phyloP scores from a whole-genome alignment of 2,329 filamentous ascomycete genomes.

The Juglanconis sp. region DNA sequence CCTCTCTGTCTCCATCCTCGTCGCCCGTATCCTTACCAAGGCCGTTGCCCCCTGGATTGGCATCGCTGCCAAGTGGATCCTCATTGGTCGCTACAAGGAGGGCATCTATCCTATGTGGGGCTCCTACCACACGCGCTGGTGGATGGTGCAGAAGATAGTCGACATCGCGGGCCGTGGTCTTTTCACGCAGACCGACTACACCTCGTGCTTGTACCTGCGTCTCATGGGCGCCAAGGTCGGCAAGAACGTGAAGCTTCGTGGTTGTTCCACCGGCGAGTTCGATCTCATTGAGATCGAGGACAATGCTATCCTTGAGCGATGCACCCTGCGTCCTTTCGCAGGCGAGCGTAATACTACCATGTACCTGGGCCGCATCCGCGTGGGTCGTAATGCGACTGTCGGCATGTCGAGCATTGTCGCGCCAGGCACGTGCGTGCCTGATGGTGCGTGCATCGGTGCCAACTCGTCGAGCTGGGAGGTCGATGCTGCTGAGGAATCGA shows the following conservation, averaged over 20 bases:
- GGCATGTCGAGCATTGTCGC: slow-evolving; percentile 49
- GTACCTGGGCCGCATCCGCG: slow-evolving; percentile 50
- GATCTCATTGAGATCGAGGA: slow-evolving; percentile 55
- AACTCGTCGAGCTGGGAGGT: slow-evolving; percentile 58
- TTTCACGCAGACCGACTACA: slow-evolving; percentile 38
- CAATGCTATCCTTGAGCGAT: slow-evolving; percentile 43
- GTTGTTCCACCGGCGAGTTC: slow-evolving; percentile 49
- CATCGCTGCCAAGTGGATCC: slow-evolving; percentile 52
- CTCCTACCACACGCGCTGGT: slow-evolving; percentile 55
- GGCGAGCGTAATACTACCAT: slow-evolving; percentile 56
- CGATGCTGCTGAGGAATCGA: slow-evolving; percentile 42
- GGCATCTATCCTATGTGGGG: slow-evolving; percentile 60
- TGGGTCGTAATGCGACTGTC: slow-evolving; percentile 45
- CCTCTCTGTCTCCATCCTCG: slow-evolving; percentile 41
- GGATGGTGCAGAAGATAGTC: slow-evolving; percentile 53
- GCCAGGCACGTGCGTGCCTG: slow-evolving; percentile 45
- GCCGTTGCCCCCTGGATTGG: slow-evolving; percentile 42
- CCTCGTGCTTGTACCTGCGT: slow-evolving; percentile 44
- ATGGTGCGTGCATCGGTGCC: slow-evolving; percentile 50
- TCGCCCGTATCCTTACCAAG: slow-evolving; percentile 38
- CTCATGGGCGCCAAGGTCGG: slow-evolving; percentile 53
- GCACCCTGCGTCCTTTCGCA: slow-evolving; percentile 50
- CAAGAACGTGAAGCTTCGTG: slow-evolving; percentile 44
- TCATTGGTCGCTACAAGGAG: slow-evolving; percentile 50
- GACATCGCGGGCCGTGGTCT: slow-evolving; percentile 46